Evolutionary conservation across 1,139 yeast species (phyloP), one percentile per base, ranked within the genome.

Genomic region (Lodderomyces pseudojiufengensis): DNA sequence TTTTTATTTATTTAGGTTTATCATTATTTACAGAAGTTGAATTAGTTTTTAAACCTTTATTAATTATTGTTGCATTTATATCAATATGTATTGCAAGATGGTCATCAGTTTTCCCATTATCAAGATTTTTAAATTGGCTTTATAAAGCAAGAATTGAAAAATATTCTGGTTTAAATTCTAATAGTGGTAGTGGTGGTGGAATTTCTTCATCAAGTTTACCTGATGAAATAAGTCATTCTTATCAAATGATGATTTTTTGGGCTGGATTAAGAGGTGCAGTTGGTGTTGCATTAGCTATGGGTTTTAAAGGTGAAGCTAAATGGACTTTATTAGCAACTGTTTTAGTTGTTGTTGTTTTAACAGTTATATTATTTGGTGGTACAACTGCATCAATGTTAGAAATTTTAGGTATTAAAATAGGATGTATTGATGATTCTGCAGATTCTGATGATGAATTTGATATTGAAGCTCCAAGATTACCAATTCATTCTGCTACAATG

Each of bases 161-260:
- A 38, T 63, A 63, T 44, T 56, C 59, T 32, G 55, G 58, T 34
- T 8, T 23, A 10, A 18, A 26, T 10, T n/a, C 28, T 7, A 24
- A 24, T 22, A 21, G 27, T 13, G 25, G 25, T 6, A 22, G 26
- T 18, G n/a, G n/a, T n/a, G 20, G 20, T 18, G 27, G 23, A 11
- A 18, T 5, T 18, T 14, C 22, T 20, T 56, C 74, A 7, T 20
- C 25, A 21, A 5, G 62, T 70, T n/a, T 45, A 8, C 84, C 85
- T 1, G 97, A 90, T 50, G 97, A 90, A 61, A 88, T 94, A 42
- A 92, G 95, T 15, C 94, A 87, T 50, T 87, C 85, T 41, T 94
- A 94, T 59, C 98, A 94, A 62, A 87, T 90, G 87, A 92, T 94
- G 98, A 86, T 94, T 32, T 94, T 94, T 60, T 94, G 99, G 99